A percentile compares a stretch with the other conserved stretches of the same genome.
Evolutionary conservation across 805 yeast species (phyloP).

Genomic region (Yamadazyma endophytica): DNA sequence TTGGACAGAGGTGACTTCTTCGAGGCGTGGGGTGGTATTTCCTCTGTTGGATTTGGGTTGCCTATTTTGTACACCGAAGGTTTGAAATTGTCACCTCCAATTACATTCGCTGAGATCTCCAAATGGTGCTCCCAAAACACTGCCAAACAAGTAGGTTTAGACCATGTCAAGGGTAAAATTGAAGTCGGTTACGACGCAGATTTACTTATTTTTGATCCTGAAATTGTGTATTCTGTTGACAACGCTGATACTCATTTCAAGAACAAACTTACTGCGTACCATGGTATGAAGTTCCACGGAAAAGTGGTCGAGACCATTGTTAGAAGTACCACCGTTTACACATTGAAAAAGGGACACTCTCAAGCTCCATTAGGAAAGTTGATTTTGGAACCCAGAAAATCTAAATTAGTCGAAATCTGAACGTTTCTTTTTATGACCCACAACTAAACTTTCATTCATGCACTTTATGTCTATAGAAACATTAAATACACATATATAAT

Average conservation of each 20-base stretch:
- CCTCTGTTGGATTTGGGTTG: slow-evolving; percentile 88
- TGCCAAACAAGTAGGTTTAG: slow-evolving; percentile 78
- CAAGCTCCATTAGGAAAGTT: slow-evolving; percentile 55
- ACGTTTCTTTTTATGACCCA: too few species aligned
- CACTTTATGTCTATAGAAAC: neutral
- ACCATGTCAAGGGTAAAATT: slow-evolving; percentile 67
- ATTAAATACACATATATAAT: too few species aligned
- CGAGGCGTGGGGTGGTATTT: slow-evolving; percentile 94
- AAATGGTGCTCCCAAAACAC: slow-evolving; percentile 83
- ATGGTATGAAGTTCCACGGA: slow-evolving; percentile 67
- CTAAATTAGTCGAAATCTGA: too few species aligned
- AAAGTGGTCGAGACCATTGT: slow-evolving; percentile 75
- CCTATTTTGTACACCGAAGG: slow-evolving; percentile 80
- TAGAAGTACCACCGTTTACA: slow-evolving; percentile 70
- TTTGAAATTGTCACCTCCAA: slow-evolving; percentile 44
- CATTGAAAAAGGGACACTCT: slow-evolving; percentile 51
- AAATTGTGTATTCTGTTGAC: slow-evolving; percentile 42
- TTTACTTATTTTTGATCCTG: slow-evolving; percentile 74
- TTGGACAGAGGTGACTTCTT: slow-evolving; percentile 81
- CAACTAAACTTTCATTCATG: too few species aligned
- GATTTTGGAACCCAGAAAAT: slow-evolving; percentile 61
- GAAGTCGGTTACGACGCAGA: slow-evolving; percentile 84
- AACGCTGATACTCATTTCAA: slow-evolving; percentile 66
- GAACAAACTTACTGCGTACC: slow-evolving; percentile 84
- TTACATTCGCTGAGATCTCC: slow-evolving; percentile 58